These are phyloP conservation scores for Sclerotinia glacialis DNA, from an alignment of 2,329 filamentous ascomycete species.

Conservation along the genomic window DNA sequence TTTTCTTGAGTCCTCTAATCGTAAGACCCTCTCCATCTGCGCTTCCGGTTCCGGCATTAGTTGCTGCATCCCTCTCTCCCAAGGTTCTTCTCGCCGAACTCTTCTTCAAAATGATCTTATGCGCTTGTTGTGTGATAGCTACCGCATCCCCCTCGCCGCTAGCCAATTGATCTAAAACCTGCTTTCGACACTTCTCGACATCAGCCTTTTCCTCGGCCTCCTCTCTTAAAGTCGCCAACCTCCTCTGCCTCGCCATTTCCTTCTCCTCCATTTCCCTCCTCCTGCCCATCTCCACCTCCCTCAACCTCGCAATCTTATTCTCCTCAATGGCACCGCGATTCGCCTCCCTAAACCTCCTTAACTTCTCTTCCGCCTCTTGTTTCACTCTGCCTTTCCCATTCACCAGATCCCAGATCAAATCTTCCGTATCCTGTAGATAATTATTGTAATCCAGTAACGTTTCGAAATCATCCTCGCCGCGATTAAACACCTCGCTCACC, in stretches of 20 bases:
- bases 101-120: constrained; percentile 68
- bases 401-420: constrained; percentile 84
- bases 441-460: constrained; percentile 81
- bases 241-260: constrained; percentile 61
- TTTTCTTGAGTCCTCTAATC: constrained; percentile 77
- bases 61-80: constrained; percentile 25
- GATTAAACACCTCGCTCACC: constrained; percentile 81
- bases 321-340: constrained; percentile 68
- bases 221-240: constrained; percentile 62
- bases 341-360: constrained; percentile 69
- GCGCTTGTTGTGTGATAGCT: constrained; percentile 52
- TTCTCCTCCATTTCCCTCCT: constrained; percentile 61
- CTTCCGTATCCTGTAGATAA: constrained; percentile 90
- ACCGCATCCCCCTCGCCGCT: constrained; percentile 59
- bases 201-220: constrained; percentile 68
- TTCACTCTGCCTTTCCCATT: constrained; percentile 59
- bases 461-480: constrained; percentile 87
- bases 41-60: constrained; percentile 29
- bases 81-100: constrained; percentile 55
- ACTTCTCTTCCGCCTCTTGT: constrained; percentile 47
- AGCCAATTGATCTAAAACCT: constrained; percentile 68
- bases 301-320: constrained; percentile 53
- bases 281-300: constrained; percentile 53
- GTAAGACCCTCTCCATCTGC: constrained; percentile 46
- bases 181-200: constrained; percentile 60